Conservation (phyloP, 768 basidiomycete species). For the Termitomyces sp. region DNA sequence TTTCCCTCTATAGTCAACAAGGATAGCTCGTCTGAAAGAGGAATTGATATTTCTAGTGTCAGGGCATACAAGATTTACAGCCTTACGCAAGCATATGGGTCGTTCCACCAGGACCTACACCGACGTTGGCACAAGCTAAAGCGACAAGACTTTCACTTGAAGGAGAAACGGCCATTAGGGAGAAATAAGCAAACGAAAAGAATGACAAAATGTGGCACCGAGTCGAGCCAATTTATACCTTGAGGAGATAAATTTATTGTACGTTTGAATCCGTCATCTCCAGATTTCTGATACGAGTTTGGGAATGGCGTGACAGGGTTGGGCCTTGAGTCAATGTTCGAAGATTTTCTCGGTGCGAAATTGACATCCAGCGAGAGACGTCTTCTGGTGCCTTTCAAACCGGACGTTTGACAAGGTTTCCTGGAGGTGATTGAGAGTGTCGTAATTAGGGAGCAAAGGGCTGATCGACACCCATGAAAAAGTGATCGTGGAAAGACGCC, state of each 20-base stretch:
- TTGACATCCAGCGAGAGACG: conserved; percentile 26
- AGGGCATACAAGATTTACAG: background rate
- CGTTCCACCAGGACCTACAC: conserved; percentile 74
- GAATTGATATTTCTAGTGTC: background rate
- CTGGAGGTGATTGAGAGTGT: conserved; percentile 11
- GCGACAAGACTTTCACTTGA: conserved; percentile 44
- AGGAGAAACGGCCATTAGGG: conserved; percentile 29
- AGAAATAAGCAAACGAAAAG: conserved; percentile 10
- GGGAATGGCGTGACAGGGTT: conserved; percentile 15
- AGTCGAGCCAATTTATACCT: conserved; percentile 12
- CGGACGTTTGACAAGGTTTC: conserved; percentile 16
- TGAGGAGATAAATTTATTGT: conserved; percentile 8
- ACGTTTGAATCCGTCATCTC: conserved; percentile 7
- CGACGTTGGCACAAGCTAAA: conserved; percentile 65
- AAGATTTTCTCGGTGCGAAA: conserved; percentile 19
- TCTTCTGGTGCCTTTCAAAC: conserved; percentile 16
- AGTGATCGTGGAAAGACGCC: conserved; percentile 7
- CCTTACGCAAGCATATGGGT: conserved; percentile 81
- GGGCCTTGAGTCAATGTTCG: conserved; percentile 16
- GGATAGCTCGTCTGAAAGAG: conserved; percentile 34
- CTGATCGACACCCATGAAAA: conserved; percentile 6
- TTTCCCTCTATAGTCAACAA: conserved; percentile 55
- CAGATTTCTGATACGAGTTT: conserved; percentile 5
- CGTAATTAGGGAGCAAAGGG: conserved; percentile 7
- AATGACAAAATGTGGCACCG: background rate